Conservation (phyloP, 805 yeast genomes). For the Blastobotrys robertii region DNA sequence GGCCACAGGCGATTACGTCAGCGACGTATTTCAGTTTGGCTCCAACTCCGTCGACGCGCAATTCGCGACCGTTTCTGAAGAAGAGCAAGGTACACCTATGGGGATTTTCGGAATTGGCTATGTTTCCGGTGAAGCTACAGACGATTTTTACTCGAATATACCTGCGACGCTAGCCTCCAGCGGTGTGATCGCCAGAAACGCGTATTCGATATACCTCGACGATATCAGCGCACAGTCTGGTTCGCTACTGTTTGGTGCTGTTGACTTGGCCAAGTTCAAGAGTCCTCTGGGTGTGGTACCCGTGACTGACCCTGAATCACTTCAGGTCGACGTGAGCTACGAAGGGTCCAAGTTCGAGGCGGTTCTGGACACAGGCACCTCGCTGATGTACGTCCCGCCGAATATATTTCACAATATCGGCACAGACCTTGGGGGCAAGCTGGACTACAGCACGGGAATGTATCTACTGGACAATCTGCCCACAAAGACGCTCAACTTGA, state of each 20-base stretch:
- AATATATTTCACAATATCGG: neutral
- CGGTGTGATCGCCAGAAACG: conserved; percentile 32
- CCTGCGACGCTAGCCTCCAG: conserved; percentile 48
- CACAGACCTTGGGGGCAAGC: neutral
- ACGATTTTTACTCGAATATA: conserved; percentile 45
- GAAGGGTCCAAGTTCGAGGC: conserved; percentile 31
- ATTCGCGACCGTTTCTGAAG: conserved; percentile 9
- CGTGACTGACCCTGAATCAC: conserved; percentile 15
- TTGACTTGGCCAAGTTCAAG: conserved; percentile 33
- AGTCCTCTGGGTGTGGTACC: conserved; percentile 32
- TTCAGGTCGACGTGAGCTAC: conserved; percentile 14
- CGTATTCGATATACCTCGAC: conserved; percentile 40
- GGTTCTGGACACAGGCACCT: conserved; percentile 48
- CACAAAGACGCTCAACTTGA: conserved; percentile 8
- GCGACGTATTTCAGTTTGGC: conserved; percentile 66
- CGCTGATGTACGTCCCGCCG: conserved; percentile 40
- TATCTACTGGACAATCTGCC: conserved; percentile 5
- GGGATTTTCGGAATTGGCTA: conserved; percentile 31
- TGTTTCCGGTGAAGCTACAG: conserved; percentile 23
- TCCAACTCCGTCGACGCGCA: conserved; percentile 50
- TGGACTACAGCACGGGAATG: conserved; percentile 16
- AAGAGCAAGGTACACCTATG: conserved; percentile 6
- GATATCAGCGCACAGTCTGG: conserved; percentile 27
- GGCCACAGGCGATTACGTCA: conserved; percentile 66
- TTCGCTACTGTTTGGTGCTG: conserved; percentile 36